Evolutionary conservation across 1,284 basidiomycete species (phyloP).

Genomic region (Ustilago vetiveriae): DNA sequence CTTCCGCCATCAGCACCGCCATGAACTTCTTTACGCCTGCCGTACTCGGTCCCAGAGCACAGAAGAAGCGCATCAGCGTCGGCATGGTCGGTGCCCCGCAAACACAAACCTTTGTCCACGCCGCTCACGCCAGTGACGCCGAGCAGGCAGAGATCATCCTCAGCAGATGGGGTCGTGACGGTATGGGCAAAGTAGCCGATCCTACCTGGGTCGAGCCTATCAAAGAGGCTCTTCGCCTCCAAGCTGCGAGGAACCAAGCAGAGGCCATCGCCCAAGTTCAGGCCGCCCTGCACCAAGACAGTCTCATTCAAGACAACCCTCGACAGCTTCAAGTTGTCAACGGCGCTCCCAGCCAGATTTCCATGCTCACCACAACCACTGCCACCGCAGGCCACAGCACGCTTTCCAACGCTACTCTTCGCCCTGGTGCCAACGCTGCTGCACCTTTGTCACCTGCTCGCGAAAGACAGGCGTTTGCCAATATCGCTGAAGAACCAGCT

Average conservation of each 20-base stretch:
- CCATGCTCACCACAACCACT: slow-evolving; percentile 50
- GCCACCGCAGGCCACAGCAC: slow-evolving; percentile 54
- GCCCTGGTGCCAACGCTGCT: slow-evolving; percentile 2
- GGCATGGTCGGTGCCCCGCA: slow-evolving; percentile 59
- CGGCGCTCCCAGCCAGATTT: slow-evolving; percentile 51
- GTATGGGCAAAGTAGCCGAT: slow-evolving; percentile 77
- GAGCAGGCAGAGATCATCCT: slow-evolving; percentile 90
- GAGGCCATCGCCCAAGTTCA: slow-evolving; percentile 81
- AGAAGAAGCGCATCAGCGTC: slow-evolving; percentile 63
- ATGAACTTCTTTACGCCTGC: slow-evolving; percentile 42
- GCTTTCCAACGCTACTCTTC: slow-evolving; percentile 30
- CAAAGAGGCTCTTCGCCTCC: slow-evolving; percentile 78
- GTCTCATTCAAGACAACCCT: slow-evolving; percentile 68
- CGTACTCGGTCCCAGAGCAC: slow-evolving; percentile 42
- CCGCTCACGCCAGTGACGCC: slow-evolving; percentile 90
- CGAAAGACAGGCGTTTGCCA: slow-evolving; percentile 32
- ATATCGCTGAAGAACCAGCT: slow-evolving; percentile 47
- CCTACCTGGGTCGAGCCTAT: slow-evolving; percentile 83
- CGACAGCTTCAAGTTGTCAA: slow-evolving; percentile 60
- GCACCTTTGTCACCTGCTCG: slow-evolving; percentile 24
- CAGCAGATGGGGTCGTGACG: slow-evolving; percentile 87
- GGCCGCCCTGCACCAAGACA: slow-evolving; percentile 68
- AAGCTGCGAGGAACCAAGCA: slow-evolving; percentile 75
- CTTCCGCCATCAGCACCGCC: slow-evolving; percentile 38
- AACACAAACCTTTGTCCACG: slow-evolving; percentile 71